Evolutionary conservation across 305 asterid genomes (phyloP).

Genomic region (Rubia tinctorum): DNA sequence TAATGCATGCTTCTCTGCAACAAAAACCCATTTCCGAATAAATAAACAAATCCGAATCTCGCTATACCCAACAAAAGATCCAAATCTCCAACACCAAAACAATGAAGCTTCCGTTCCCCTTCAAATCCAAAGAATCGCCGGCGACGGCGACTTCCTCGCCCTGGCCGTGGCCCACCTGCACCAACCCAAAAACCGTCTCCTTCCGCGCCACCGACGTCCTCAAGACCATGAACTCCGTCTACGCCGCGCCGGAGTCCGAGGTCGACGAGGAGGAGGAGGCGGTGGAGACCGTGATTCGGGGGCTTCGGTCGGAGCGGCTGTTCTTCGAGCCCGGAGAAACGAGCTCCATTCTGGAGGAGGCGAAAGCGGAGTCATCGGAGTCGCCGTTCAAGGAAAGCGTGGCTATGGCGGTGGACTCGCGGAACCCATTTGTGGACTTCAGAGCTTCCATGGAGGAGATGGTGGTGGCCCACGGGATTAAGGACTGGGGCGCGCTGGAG

Average conservation of each 20-base stretch:
- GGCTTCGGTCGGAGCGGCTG: slow-evolving; percentile 55
- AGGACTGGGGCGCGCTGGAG: slow-evolving; percentile 58
- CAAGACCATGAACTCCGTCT: slow-evolving; percentile 50
- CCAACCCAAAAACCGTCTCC: slow-evolving; percentile 56
- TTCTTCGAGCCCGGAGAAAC: slow-evolving; percentile 71
- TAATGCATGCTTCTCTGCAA: slow-evolving; percentile 6
- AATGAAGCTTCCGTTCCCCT: slow-evolving; percentile 56
- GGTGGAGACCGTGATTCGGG: slow-evolving; percentile 39
- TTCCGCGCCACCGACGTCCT: slow-evolving; percentile 35
- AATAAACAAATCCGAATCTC: background rate
- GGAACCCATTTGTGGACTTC: slow-evolving; percentile 67
- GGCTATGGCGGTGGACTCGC: slow-evolving; percentile 55
- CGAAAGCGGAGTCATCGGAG: slow-evolving; percentile 18
- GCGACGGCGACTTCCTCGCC: slow-evolving; percentile 14
- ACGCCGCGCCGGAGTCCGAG: slow-evolving; percentile 15
- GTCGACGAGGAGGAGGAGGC: slow-evolving; percentile 19
- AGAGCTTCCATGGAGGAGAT: slow-evolving; percentile 79
- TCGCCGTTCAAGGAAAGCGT: slow-evolving; percentile 37
- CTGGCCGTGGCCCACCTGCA: slow-evolving; percentile 68
- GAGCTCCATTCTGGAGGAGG: slow-evolving; percentile 52
- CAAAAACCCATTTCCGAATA: background rate
- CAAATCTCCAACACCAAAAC: slow-evolving; percentile 19
- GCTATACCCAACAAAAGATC: background rate
- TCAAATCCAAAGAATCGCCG: slow-evolving; percentile 40
- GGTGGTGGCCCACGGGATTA: slow-evolving; percentile 59